These are phyloP conservation scores for Clavispora asparagi DNA, from an alignment of 805 yeast species.

Conservation along the genomic window DNA sequence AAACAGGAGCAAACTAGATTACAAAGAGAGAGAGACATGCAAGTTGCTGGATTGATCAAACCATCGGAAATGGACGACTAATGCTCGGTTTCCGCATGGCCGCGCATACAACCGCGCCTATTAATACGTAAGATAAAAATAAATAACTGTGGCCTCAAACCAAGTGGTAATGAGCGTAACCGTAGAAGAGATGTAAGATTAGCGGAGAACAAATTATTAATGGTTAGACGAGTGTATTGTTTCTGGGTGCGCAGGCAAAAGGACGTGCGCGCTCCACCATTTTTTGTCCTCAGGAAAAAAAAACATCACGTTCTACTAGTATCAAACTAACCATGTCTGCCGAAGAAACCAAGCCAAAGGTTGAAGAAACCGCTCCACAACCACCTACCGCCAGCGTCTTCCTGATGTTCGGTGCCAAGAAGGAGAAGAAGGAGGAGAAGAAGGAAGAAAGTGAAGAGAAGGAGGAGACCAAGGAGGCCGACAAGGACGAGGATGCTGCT, in stretches of 20 bases:
- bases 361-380: constrained; percentile 34
- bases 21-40: constrained; percentile 76
- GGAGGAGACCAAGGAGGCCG: constrained; percentile 27
- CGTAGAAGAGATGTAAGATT: not conserved
- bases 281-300: constrained; percentile 1
- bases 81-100: constrained; percentile 1
- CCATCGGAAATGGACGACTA: constrained; percentile 92
- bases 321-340: constrained; percentile 20
- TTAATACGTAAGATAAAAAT: not conserved
- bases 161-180: not conserved
- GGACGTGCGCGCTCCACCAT: constrained; percentile 3
- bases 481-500: constrained; percentile 31
- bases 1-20: constrained; percentile 58
- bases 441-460: constrained; percentile 21
- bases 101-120: not conserved
- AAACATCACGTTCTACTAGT: not conserved
- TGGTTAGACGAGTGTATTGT: not conserved
- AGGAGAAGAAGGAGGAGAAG: constrained; percentile 52
- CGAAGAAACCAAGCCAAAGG: constrained; percentile 26
- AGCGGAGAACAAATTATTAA: too few species aligned
- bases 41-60: constrained; percentile 89
- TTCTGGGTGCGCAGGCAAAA: not conserved
- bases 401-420: constrained; percentile 92
- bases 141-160: not conserved
- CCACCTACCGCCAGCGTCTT: constrained; percentile 83